Base-by-base conservation (phyloP, 805 yeast species). In the Wickerhamiella parazyma region DNA sequence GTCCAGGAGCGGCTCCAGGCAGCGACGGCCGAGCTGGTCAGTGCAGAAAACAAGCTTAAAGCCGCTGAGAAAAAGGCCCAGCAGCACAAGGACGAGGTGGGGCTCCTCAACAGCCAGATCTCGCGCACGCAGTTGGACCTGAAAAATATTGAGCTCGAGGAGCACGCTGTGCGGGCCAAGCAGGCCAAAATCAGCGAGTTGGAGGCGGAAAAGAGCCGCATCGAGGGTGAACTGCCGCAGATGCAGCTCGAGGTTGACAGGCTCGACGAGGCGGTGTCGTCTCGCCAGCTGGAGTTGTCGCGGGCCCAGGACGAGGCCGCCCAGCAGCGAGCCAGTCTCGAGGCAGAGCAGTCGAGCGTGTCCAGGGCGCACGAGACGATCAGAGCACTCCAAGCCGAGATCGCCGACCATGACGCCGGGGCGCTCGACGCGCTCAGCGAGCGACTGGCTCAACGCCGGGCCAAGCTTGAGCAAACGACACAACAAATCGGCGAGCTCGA, bases 401-500 rank as follows among this genome's bases (percentile, higher is more conserved):
- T 8, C 8, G 5, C 8, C 8, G 24, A 21, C 24, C 8, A 21
- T 21, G 24, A 21, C 8, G 24, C 24, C 8, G 8, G 24, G 8
- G 24, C 24, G 5, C 24, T 21, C 5, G 5, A 5, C 24, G 8
- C 8, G 5, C 8, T 21, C 8, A 21, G 8, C 8, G 24, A 21
- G 5, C 24, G 8, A 12, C 14, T 28, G 3, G 31, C 8, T n/a
- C 16, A 3, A n/a, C 31, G 5, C 16, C 14, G 31, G 14, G 14
- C 31, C 2, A 4, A 28, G 16, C 14, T 28, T 4, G 6, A 11
- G 6, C 6, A 5, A 2, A 16, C 31, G 8, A 28, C 31, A 7
- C 6, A 28, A n/a, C 51, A 58, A 18, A 55, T 67, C 1, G 51
- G 57, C 2, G 44, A 50, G 1, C 41, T 58, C 1, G 61, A 57